Percentiles rank a stretch among this genome's conserved stretches.
These are phyloP conservation scores for Pyrenula aspistea DNA, from an alignment of 495 filamentous ascomycete genomes.

Conservation along the genomic window DNA sequence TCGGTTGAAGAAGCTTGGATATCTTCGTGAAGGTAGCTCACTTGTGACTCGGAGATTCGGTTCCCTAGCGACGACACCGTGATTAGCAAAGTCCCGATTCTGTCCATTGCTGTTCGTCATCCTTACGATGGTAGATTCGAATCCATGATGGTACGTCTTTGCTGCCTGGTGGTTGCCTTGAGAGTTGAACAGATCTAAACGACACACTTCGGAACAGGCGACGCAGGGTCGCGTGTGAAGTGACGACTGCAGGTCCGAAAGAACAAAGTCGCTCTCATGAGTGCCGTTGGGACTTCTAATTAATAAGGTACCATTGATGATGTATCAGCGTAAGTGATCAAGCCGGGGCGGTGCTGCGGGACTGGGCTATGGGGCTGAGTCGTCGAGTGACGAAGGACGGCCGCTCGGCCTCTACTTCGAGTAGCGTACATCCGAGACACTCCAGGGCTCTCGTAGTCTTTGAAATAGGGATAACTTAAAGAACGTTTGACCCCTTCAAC, in stretches of 20 bases:
- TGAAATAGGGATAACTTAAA: too few species aligned
- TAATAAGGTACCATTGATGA: not conserved
- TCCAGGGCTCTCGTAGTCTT: too few species aligned
- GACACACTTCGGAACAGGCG: not conserved
- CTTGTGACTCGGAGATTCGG: slow-evolving; percentile 55
- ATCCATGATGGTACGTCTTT: slow-evolving; percentile 24
- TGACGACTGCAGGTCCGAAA: not conserved
- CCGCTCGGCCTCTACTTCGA: not conserved
- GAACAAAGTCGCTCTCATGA: not conserved
- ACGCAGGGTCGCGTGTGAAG: not conserved
- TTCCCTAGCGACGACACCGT: slow-evolving; percentile 24
- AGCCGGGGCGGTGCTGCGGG: not conserved
- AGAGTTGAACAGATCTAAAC: not conserved
- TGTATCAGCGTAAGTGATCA: not conserved
- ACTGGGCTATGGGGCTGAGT: not conserved
- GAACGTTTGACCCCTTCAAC: too few species aligned
- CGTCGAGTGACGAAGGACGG: not conserved
- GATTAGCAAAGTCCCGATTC: slow-evolving; percentile 4
- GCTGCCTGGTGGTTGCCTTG: too few species aligned
- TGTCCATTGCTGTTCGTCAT: slow-evolving; percentile 2
- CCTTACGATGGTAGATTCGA: slow-evolving; percentile 51
- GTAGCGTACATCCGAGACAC: not conserved
- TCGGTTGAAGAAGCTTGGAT: slow-evolving; percentile 12
- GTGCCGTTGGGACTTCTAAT: not conserved
- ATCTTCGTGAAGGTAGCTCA: slow-evolving; percentile 22